phyloP scores from a whole-genome alignment of 176 grass and related monocot genomes.

The Musa beccarii region DNA sequence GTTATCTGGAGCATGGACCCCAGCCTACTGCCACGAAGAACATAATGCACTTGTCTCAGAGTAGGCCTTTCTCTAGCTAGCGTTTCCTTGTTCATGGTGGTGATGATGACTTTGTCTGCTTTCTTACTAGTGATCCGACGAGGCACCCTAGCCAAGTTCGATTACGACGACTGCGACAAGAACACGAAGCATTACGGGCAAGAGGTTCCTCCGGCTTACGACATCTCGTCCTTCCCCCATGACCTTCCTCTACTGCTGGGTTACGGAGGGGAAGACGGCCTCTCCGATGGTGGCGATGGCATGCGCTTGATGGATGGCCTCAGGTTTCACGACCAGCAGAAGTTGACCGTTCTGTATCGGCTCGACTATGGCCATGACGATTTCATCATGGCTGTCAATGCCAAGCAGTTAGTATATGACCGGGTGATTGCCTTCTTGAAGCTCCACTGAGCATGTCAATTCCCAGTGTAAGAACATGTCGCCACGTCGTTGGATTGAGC shows the following conservation, averaged over 20 bases:
- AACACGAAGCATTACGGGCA: slow-evolving; percentile 6
- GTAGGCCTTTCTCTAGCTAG: slow-evolving; percentile 12
- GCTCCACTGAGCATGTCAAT: no score
- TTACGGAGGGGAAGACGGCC: background rate
- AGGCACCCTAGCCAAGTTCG: background rate
- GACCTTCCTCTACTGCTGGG: background rate
- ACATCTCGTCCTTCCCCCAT: background rate
- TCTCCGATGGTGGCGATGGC: background rate
- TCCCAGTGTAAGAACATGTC: no score
- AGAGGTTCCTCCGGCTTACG: background rate
- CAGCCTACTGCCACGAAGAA: slow-evolving; percentile 37
- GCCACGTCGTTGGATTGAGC: no score
- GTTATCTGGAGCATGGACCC: slow-evolving; percentile 36
- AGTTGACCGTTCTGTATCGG: background rate
- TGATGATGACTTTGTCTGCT: no score
- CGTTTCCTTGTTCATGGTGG: no score
- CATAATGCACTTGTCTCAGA: slow-evolving; percentile 41
- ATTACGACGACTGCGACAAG: background rate
- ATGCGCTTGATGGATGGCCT: background rate
- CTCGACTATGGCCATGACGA: background rate
- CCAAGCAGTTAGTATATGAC: background rate
- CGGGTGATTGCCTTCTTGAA: no score
- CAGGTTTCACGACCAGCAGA: background rate
- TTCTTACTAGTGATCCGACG: background rate
- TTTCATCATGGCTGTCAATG: background rate